Conservation (phyloP, 768 basidiomycete species). For the Serpula lacrymans region DNA sequence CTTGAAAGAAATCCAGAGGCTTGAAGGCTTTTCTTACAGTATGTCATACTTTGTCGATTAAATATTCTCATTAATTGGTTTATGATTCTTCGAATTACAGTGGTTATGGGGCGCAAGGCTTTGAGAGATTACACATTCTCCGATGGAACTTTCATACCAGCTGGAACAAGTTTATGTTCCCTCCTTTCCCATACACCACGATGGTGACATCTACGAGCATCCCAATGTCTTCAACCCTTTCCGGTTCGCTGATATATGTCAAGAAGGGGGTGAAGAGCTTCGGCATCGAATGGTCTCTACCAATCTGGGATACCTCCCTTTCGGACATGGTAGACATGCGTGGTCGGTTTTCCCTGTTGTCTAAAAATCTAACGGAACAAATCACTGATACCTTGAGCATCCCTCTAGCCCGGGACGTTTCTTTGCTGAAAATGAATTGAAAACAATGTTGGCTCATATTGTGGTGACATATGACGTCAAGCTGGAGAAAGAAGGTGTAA, state of each 20-base stretch:
- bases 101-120: constrained; percentile 27
- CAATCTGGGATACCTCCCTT: constrained; percentile 4
- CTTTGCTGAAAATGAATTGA: constrained; percentile 43
- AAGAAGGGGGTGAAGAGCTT: too few relatives aligned
- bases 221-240: too few relatives aligned
- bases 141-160: constrained; percentile 39
- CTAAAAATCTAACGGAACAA: neutral
- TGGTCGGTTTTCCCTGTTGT: constrained; percentile 4
- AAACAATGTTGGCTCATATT: constrained; percentile 38
- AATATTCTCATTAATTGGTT: too few relatives aligned
- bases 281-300: too few relatives aligned
- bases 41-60: neutral
- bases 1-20: constrained; percentile 29
- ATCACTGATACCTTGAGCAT: neutral
- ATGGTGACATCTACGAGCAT: too few relatives aligned
- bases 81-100: constrained; percentile 6
- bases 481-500: constrained; percentile 22
- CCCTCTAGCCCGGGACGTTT: constrained; percentile 43
- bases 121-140: constrained; percentile 40
- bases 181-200: too few relatives aligned
- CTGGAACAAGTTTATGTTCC: too few relatives aligned
- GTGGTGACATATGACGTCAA: constrained; percentile 39
- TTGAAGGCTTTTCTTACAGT: constrained; percentile 14
- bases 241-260: too few relatives aligned
- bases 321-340: constrained; percentile 11